A percentile compares a stretch with the other conserved stretches of the same genome.
phyloP scores from a whole-genome alignment of 257 asterid genomes.

The Leonotis leonurus region DNA sequence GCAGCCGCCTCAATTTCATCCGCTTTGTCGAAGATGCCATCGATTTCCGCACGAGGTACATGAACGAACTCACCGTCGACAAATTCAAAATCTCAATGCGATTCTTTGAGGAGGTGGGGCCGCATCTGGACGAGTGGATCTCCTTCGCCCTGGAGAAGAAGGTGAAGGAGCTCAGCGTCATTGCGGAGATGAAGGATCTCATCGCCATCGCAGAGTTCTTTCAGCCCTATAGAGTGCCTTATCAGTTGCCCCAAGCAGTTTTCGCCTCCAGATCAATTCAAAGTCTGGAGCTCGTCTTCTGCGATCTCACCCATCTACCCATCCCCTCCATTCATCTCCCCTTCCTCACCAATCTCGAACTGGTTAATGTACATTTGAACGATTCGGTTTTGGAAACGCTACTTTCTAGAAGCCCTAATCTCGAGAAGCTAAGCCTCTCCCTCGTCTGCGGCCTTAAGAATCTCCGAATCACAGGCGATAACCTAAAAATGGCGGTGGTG shows the following conservation, averaged over 20 bases:
- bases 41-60: not conserved
- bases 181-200: constrained; percentile 23
- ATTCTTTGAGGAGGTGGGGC: constrained; percentile 16
- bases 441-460: constrained; percentile 12
- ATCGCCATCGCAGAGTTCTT: constrained; percentile 24
- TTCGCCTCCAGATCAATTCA: constrained; percentile 14
- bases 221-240: constrained; percentile 22
- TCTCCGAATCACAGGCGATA: not conserved
- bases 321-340: constrained; percentile 5
- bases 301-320: not conserved
- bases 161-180: constrained; percentile 19
- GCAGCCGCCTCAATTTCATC: constrained; percentile 24
- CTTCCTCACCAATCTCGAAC: constrained; percentile 14
- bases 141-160: constrained; percentile 18
- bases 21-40: constrained; percentile 19
- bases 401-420: constrained; percentile 16
- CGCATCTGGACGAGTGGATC: constrained; percentile 17
- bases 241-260: constrained; percentile 2
- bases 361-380: constrained; percentile 9
- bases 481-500: constrained; percentile 18
- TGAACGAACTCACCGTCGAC: constrained; percentile 17
- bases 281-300: constrained; percentile 21
- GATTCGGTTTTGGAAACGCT: constrained; percentile 9
- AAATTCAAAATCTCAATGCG: constrained; percentile 15
- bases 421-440: constrained; percentile 22